These are phyloP conservation scores for Leccinum barrowsii DNA, from an alignment of 768 basidiomycete genomes.

Conservation along the genomic window DNA sequence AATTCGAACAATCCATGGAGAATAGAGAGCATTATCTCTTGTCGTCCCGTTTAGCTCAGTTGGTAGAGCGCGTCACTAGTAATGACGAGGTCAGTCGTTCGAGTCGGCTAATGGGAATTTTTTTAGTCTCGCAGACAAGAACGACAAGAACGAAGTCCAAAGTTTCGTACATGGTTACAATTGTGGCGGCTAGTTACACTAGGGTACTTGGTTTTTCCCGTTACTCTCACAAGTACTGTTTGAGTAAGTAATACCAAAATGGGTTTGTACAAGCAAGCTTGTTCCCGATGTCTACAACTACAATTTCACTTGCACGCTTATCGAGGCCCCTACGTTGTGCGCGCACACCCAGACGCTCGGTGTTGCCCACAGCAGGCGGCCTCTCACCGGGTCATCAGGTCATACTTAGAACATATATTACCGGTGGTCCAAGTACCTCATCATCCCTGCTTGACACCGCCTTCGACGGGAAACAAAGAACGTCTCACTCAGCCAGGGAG, in stretches of 20 bases:
- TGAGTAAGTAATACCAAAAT: constrained; percentile 9
- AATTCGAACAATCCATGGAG: not conserved
- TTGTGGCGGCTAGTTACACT: not conserved
- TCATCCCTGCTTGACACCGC: constrained; percentile 57
- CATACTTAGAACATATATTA: constrained; percentile 40
- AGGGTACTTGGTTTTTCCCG: too few relatives aligned
- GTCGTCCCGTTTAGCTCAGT: constrained; percentile 37
- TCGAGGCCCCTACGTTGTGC: constrained; percentile 5
- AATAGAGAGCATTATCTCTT: too few relatives aligned
- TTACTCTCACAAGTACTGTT: not conserved
- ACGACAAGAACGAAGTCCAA: not conserved
- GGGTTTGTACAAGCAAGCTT: not conserved
- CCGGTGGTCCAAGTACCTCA: constrained; percentile 43
- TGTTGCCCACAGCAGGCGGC: not conserved
- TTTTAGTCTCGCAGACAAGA: constrained; percentile 6
- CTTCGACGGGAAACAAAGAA: constrained; percentile 54
- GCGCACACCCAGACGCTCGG: not conserved
- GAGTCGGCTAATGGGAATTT: constrained; percentile 49
- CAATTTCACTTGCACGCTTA: constrained; percentile 3
- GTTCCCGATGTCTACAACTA: constrained; percentile 8
- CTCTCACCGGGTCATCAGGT: not conserved
- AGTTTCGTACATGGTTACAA: too few relatives aligned
- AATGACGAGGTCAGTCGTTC: constrained; percentile 71
- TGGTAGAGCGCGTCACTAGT: constrained; percentile 69
- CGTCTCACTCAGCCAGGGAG: constrained; percentile 36